These are phyloP conservation scores for Suillus spraguei DNA, from an alignment of 768 basidiomycete genomes.

Conservation along the genomic window DNA sequence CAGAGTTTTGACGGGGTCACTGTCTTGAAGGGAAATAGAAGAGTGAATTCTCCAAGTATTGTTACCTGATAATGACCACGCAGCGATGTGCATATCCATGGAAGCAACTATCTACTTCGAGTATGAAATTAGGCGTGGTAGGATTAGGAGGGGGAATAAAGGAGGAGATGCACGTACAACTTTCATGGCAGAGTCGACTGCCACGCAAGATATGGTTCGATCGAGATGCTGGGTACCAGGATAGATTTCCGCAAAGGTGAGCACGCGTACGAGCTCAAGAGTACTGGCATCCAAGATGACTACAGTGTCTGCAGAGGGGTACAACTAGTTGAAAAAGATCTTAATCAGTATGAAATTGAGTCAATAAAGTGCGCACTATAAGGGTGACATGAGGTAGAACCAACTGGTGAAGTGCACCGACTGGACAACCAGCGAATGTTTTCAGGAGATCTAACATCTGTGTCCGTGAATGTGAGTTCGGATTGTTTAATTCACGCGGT, in stretches of 20 bases:
- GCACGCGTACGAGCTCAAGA: conserved; percentile 65
- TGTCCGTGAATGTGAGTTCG: conserved; percentile 10
- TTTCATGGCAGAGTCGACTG: conserved; percentile 80
- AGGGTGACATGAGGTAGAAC: conserved; percentile 55
- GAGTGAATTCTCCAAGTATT: conserved; percentile 82
- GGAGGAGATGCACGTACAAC: conserved; percentile 53
- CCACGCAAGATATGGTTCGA: conserved; percentile 57
- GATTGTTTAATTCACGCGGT: neutral
- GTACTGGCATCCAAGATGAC: conserved; percentile 72
- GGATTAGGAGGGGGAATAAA: conserved; percentile 13
- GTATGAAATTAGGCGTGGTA: conserved; percentile 13
- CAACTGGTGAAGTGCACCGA: conserved; percentile 57
- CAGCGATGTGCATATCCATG: conserved; percentile 66
- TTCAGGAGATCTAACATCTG: conserved; percentile 50
- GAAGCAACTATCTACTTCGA: conserved; percentile 69
- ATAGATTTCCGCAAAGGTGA: conserved; percentile 83
- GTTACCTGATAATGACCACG: conserved; percentile 75
- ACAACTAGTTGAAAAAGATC: conserved; percentile 48
- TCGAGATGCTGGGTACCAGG: conserved; percentile 52
- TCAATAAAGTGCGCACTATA: conserved; percentile 46
- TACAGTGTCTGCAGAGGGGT: conserved; percentile 70
- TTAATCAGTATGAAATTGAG: conserved; percentile 1
- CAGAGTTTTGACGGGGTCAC: conserved; percentile 56
- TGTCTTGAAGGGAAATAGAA: conserved; percentile 65
- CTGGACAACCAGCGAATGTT: conserved; percentile 54